Base-by-base conservation (phyloP, 768 basidiomycete species). In the Termitomyces sp. region DNA sequence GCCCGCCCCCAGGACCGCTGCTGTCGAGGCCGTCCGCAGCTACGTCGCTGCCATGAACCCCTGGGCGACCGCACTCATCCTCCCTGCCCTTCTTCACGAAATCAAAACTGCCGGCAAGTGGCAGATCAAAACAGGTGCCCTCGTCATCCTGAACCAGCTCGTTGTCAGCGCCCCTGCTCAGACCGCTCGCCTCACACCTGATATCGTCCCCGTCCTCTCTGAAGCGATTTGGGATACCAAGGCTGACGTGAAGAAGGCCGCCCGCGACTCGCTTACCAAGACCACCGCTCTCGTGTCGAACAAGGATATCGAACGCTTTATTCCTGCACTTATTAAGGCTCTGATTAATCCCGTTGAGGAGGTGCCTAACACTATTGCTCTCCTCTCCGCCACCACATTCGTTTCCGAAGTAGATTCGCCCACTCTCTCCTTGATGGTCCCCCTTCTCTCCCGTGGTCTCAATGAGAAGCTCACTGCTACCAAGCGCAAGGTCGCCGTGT, bases 161-260 rank as follows among this genome's bases (percentile, higher is more conserved):
- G 89, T 97, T 65, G 77, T 74, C 63, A 86, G 86, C 66, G 90
- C 92, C 29, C 91, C 94, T 48, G 68, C 74, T 59, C 95, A 95
- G 77, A 90, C 82, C 54, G 88, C 90, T 59, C 87, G 85, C 65
- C 89, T 94, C 69, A 95, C 94, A 80, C 94, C 92, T 59, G 93
- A 96, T 48, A 92, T 98, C 61, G 88, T 98, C 62, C 94, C 95
- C 60, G 80, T 98, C 67, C 92, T 98, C 67, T 74, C 95, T 36
- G 95, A 94, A 69, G 93, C 90, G 58, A 96, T 98, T 67, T 98
- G 96, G 96, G 95, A 97, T 75, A 96, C 94, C 74, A 98, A 98
- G 79, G 86, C 94, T 48, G 94, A 97, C 63, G 96, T 98, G 73
- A 98, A 98, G 88, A 97, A 98, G 82, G 91, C 92, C 39, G 94